Percentiles rank a stretch among this genome's conserved stretches.
Conservation (phyloP, 78 protist genomes). For the Dictyostelium purpureum region DNA sequence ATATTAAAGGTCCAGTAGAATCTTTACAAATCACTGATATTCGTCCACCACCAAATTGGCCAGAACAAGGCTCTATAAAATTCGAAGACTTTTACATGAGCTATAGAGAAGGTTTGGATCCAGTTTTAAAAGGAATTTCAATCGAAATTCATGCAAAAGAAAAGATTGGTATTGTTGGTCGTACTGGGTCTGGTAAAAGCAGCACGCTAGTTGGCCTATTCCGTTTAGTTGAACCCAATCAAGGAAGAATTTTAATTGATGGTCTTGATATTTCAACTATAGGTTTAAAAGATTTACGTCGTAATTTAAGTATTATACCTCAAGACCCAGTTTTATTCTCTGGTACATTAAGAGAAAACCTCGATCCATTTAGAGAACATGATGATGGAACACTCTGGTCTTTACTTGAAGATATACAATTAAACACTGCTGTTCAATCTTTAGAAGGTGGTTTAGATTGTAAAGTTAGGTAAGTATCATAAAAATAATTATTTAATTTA, state of each 20-base stretch:
- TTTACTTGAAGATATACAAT: conserved; percentile 78
- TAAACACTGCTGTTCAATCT: conserved; percentile 22
- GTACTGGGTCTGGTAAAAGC: conserved; percentile 93
- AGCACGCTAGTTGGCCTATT: conserved; percentile 79
- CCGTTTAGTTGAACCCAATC: conserved; percentile 73
- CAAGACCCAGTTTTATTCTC: conserved; percentile 93
- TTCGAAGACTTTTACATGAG: conserved; percentile 79
- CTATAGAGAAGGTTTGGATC: conserved; percentile 91
- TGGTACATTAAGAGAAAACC: conserved; percentile 90
- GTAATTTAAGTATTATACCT: conserved; percentile 92
- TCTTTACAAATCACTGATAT: conserved; percentile 17
- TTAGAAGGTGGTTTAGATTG: conserved; percentile 50
- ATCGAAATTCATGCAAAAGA: conserved; percentile 78
- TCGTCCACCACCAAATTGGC: conserved; percentile 78
- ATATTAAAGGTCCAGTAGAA: conserved; percentile 71
- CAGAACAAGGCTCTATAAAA: conserved; percentile 77
- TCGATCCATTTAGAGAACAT: conserved; percentile 90
- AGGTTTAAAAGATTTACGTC: conserved; percentile 83
- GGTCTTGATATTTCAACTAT: conserved; percentile 82
- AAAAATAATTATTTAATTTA: too few species aligned
- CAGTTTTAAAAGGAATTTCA: conserved; percentile 77
- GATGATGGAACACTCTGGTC: conserved; percentile 85
- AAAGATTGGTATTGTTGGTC: conserved; percentile 94
- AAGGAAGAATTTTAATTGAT: conserved; percentile 74
- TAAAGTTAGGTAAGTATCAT: too few species aligned